Evolutionary conservation across 2,329 filamentous ascomycete species (phyloP).

Genomic region (Clonostachys solani): DNA sequence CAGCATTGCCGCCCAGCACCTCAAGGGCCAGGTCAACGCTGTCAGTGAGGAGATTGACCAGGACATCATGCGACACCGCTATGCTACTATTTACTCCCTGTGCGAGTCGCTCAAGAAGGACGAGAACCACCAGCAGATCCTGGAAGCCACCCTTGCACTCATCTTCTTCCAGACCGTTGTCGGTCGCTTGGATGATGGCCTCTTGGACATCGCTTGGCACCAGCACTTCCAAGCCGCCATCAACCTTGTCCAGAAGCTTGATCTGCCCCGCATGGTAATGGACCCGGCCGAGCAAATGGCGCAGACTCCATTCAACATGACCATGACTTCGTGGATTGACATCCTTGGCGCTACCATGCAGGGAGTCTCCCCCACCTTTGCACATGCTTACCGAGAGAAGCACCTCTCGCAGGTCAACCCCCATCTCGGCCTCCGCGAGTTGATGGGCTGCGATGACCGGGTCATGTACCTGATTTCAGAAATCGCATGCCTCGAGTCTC

Average conservation of each 20-base stretch:
- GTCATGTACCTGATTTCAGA: constrained; percentile 99
- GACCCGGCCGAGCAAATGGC: constrained; percentile 44
- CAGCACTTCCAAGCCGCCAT: constrained; percentile 93
- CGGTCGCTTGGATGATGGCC: constrained; percentile 75
- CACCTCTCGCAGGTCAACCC: constrained; percentile 65
- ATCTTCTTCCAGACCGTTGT: constrained; percentile 96
- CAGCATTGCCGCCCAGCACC: constrained; percentile 87
- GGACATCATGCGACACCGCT: constrained; percentile 90
- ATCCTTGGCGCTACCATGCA: constrained; percentile 93
- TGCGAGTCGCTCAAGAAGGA: constrained; percentile 79
- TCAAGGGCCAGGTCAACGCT: constrained; percentile 66
- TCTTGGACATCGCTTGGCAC: constrained; percentile 93
- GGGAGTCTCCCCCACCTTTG: constrained; percentile 79
- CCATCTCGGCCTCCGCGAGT: constrained; percentile 73
- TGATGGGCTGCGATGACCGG: constrained; percentile 96
- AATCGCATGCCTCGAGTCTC: constrained; percentile 89
- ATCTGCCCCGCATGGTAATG: constrained; percentile 66
- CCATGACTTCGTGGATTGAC: constrained; percentile 90
- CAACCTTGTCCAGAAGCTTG: constrained; percentile 79
- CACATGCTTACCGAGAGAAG: constrained; percentile 94
- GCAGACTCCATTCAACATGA: constrained; percentile 91
- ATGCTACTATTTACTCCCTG: constrained; percentile 79
- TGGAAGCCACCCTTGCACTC: constrained; percentile 89
- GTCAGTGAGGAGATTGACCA: constrained; percentile 73
- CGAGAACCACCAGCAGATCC: constrained; percentile 78